A percentile compares a stretch with the other conserved stretches of the same genome.
Evolutionary conservation across 805 yeast species (phyloP).

Genomic region (Brettanomyces nanus): DNA sequence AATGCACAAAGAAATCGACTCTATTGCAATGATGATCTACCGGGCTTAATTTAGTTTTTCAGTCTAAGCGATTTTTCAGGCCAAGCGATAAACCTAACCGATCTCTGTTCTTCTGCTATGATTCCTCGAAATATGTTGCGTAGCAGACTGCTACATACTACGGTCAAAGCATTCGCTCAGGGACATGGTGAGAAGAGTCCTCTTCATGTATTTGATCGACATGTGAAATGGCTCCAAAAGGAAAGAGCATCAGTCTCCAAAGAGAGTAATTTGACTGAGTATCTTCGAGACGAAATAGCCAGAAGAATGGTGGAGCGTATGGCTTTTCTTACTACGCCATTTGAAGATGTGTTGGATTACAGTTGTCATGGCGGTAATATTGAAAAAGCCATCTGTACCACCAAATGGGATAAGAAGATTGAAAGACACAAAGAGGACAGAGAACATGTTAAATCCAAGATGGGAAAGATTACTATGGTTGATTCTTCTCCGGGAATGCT

Average conservation of each 20-base stretch:
- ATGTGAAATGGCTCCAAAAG: constrained; percentile 54
- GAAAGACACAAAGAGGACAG: constrained; percentile 44
- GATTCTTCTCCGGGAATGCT: constrained; percentile 54
- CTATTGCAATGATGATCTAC: too few relatives aligned
- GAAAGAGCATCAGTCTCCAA: constrained; percentile 38
- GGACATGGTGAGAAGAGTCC: background rate
- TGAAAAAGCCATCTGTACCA: constrained; percentile 27
- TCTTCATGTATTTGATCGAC: constrained; percentile 50
- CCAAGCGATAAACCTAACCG: too few relatives aligned
- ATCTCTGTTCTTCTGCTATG: too few relatives aligned
- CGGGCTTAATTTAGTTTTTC: too few relatives aligned
- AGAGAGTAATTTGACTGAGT: constrained; percentile 53
- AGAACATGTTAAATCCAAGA: constrained; percentile 40
- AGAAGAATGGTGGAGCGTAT: constrained; percentile 64
- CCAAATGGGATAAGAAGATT: constrained; percentile 26
- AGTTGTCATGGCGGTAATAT: constrained; percentile 67
- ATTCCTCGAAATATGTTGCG: too few relatives aligned
- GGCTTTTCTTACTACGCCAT: constrained; percentile 60
- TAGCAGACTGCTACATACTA: too few relatives aligned
- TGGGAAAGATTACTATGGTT: constrained; percentile 52
- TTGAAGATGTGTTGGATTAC: constrained; percentile 55
- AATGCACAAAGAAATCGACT: too few relatives aligned
- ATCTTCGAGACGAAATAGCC: constrained; percentile 68
- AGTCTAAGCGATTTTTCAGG: too few relatives aligned
- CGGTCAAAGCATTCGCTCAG: too few relatives aligned